Conservation (phyloP, 208 protist species). For the Trypanosoma platydactyli region DNA sequence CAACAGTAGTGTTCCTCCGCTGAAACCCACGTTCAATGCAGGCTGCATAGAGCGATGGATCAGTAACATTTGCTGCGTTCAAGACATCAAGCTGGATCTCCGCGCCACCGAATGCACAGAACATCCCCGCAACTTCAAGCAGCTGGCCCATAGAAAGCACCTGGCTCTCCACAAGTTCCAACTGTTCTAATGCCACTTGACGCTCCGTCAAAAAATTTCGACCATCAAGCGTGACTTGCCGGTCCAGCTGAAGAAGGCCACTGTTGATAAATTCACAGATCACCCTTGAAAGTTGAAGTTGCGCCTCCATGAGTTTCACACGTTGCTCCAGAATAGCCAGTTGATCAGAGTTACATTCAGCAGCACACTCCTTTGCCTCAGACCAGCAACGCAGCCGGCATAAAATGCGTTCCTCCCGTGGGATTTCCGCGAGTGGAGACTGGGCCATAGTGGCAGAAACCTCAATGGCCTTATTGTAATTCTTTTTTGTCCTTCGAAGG, state of each 20-base stretch:
- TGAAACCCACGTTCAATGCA: conserved; percentile 66
- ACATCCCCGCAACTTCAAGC: conserved; percentile 75
- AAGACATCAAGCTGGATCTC: conserved; percentile 88
- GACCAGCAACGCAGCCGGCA: conserved; percentile 68
- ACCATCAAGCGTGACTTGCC: conserved; percentile 38
- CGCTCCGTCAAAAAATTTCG: conserved; percentile 53
- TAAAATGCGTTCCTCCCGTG: conserved; percentile 65
- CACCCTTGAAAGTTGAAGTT: conserved; percentile 65
- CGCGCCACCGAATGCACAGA: conserved; percentile 70
- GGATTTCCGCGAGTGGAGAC: conserved; percentile 51
- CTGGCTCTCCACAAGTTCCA: conserved; percentile 56
- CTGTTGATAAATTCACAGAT: conserved; percentile 67
- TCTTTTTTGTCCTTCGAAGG: conserved; percentile 57
- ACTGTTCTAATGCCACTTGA: conserved; percentile 65
- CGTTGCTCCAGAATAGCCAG: conserved; percentile 62
- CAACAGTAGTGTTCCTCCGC: conserved; percentile 37
- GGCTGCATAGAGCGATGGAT: conserved; percentile 56
- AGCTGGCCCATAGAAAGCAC: conserved; percentile 58
- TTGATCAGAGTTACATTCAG: conserved; percentile 70
- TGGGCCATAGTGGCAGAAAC: conserved; percentile 71
- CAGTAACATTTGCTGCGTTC: conserved; percentile 48
- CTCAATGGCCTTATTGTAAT: conserved; percentile 72
- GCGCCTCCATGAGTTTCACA: conserved; percentile 64
- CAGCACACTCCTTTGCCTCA: conserved; percentile 74
- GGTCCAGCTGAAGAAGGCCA: conserved; percentile 46